These are phyloP conservation scores for Entomortierella chlamydospora DNA, from an alignment of 192 early-diverging fungal species.

Conservation along the genomic window DNA sequence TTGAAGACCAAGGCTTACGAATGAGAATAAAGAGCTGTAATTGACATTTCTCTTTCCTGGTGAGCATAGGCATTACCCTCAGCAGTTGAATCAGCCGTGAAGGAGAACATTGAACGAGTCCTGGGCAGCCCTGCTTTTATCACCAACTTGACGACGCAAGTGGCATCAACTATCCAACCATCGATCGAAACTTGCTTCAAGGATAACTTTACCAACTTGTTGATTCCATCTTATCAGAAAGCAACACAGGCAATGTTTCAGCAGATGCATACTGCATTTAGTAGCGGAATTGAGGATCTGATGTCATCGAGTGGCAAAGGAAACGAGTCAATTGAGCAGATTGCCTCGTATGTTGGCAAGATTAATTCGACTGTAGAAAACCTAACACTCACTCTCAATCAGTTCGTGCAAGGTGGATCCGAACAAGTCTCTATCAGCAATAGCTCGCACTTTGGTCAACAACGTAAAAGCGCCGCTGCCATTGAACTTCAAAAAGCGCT, in stretches of 20 bases:
- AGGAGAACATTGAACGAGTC: conserved; percentile 52
- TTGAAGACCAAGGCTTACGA: neutral
- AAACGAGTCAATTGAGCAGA: conserved; percentile 29
- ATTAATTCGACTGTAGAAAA: conserved; percentile 41
- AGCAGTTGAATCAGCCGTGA: conserved; percentile 51
- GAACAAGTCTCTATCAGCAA: conserved; percentile 8
- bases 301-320: conserved; percentile 24
- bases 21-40: neutral
- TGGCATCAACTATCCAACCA: conserved; percentile 54
- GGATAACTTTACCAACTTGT: conserved; percentile 54
- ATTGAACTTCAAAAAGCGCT: conserved; percentile 49
- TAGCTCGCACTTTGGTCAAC: conserved; percentile 19
- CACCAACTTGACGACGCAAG: conserved; percentile 39
- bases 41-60: neutral
- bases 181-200: conserved; percentile 58
- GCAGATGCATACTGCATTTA: conserved; percentile 56
- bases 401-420: conserved; percentile 25
- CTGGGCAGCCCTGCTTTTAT: conserved; percentile 46
- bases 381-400: conserved; percentile 19
- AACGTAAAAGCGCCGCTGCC: conserved; percentile 23
- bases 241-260: conserved; percentile 62
- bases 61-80: conserved; percentile 43
- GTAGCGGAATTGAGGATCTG: conserved; percentile 52
- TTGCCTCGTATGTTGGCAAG: conserved; percentile 17
- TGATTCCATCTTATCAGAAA: conserved; percentile 61